Evolutionary conservation across 2,329 filamentous ascomycete genomes (phyloP), one percentile per base, ranked within the genome.

Genomic region (Phaeoacremonium minimum): DNA sequence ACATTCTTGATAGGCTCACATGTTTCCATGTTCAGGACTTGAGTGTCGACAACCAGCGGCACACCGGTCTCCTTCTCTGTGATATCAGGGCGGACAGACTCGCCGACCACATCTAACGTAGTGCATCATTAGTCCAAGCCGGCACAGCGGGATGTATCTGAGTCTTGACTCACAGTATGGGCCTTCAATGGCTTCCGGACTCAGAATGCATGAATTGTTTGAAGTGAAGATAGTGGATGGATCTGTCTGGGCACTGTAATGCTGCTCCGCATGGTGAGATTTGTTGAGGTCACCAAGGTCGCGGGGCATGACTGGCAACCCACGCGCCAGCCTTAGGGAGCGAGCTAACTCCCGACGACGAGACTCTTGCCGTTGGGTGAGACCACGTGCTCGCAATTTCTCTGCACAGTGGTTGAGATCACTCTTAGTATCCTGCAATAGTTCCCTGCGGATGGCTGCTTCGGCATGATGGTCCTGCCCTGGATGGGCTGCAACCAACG

Each of bases 21-120:
- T 30, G 60, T 66, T 16, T 57, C 52, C 18, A 62, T 56, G 42
- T 70, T 58, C 30, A 70, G 56, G 42, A 67, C 54, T 42, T 70
- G 64, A 32, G 65, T 52, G 37, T 71, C 66, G 13, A 70, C 48
- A 37, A 58, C 54, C 15, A 69, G 40, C 4, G 56, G 50, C 4
- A 71, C 51, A 32, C 66, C 67, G 1, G 47, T 50, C 39, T 70
- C 56, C 4, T 52, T 56, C 28, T 72, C 67, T 6, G 50, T 52
- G 33, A 70, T 50, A 35, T 70, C 55, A 35, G 51, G 46, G 33
- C 66, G 61, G 33, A 68, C 53, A 15, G 53, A 51, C 41, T 59
- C 56, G 19, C 63, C 62, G 32, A 52, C 50, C 18, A 69, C 57
- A 20, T 60, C 49, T 46, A 9, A 3, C 8, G 7, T 1, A 11